These are phyloP conservation scores for Podospora fimiseda DNA, from an alignment of 495 filamentous ascomycete species.

Conservation along the genomic window DNA sequence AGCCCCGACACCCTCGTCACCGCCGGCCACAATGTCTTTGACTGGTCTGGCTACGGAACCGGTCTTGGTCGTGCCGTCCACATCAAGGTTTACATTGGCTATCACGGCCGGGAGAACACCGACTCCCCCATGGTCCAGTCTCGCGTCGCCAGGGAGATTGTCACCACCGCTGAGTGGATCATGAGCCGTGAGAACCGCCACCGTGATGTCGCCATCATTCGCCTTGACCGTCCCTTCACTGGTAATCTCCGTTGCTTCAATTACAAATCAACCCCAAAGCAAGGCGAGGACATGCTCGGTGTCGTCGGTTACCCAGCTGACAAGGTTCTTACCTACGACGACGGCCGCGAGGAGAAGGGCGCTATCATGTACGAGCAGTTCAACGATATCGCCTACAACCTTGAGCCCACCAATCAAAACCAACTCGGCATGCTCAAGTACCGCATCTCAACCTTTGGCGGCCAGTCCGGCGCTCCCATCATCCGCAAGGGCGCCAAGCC, in stretches of 20 bases:
- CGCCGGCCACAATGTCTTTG: slow-evolving; percentile 34
- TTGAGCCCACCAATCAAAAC: slow-evolving; percentile 15
- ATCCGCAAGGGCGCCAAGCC: slow-evolving; percentile 18
- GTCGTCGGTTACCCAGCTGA: slow-evolving; percentile 42
- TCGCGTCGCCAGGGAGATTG: slow-evolving; percentile 28
- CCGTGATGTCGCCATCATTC: slow-evolving; percentile 35
- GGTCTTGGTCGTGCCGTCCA: slow-evolving; percentile 23
- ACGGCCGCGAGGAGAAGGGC: slow-evolving; percentile 25
- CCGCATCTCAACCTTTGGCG: slow-evolving; percentile 31
- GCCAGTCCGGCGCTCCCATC: slow-evolving; percentile 33
- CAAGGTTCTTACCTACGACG: slow-evolving; percentile 11
- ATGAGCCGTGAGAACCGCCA: slow-evolving; percentile 20
- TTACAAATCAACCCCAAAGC: slow-evolving; percentile 25
- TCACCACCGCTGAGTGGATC: slow-evolving; percentile 34
- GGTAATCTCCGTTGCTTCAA: slow-evolving; percentile 27
- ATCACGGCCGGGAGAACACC: slow-evolving; percentile 24
- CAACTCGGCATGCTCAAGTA: slow-evolving; percentile 30
- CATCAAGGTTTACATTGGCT: slow-evolving; percentile 37
- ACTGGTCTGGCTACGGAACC: slow-evolving; percentile 24
- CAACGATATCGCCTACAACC: slow-evolving; percentile 19
- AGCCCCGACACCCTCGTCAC: slow-evolving; percentile 31
- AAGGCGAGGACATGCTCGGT: slow-evolving; percentile 26
- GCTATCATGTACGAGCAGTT: slow-evolving; percentile 38
- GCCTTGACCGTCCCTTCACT: slow-evolving; percentile 31
- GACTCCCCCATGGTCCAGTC: slow-evolving; percentile 28